Evolutionary conservation across 208 protist species (phyloP), one percentile per base, ranked within the genome.

Genomic region (Leishmania aethiopica): DNA sequence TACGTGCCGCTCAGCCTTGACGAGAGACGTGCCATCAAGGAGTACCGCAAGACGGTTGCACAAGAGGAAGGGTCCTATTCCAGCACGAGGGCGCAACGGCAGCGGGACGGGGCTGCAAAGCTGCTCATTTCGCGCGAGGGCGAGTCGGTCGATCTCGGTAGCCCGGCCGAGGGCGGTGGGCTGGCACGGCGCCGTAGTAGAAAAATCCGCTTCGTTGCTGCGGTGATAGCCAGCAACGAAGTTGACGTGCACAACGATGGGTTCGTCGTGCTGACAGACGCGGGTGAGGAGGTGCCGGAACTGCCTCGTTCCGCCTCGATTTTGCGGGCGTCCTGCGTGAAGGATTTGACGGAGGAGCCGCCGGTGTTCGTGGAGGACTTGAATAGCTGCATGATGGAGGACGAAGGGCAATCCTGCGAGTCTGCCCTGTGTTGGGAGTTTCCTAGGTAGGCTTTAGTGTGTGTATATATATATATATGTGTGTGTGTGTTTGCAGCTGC

Each of bases 1-100:
- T 84, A 84, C 64, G 74, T 84, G 57, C 80, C 80, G 32, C 75
- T 84, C 6, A 84, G 55, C 75, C 22, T 13, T 28, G 74, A 84
- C 35, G 74, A 84, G 64, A 84, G 79, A 73, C 80, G 75, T 22
- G 66, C 64, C 64, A 84, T 84, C 55, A 84, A 84, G 66, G 80
- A 84, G 75, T 79, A 84, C 80, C 80, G 80, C 35, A 78, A 79
- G 64, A 17, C 64, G 15, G 53, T 84, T 13, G 80, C 80, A 22
- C 37, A 42, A 7, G 80, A 75, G 64, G 66, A 84, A 22, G 80
- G 80, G n/a, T 75, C 80, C 35, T 79, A 84, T 74, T 75, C 67
- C 62, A 84, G 74, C 80, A 69, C 74, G 40, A 74, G 80, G 17
- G 80, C 80, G 25, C 72, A 72, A 74, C 80, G 74, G 40, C 64